Percentiles rank a stretch among this genome's conserved stretches.
These are phyloP conservation scores for Mycena olivaceomarginata DNA, from an alignment of 768 basidiomycete species.

Conservation along the genomic window DNA sequence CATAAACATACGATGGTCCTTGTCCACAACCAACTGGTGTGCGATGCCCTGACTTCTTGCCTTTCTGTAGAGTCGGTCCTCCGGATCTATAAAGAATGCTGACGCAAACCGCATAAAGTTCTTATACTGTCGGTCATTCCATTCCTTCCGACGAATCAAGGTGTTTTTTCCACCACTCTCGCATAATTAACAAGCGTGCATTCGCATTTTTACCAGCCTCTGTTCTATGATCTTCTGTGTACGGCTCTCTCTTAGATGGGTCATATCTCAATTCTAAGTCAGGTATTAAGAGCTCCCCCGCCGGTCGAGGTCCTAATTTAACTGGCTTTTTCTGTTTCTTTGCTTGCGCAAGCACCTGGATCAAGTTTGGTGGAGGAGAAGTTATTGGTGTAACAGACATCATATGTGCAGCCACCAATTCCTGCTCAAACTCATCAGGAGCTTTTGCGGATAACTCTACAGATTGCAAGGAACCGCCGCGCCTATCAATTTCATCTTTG, in stretches of 20 bases:
- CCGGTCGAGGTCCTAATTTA: background rate
- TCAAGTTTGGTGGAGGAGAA: no score
- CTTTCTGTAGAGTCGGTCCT: background rate
- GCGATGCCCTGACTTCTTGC: background rate
- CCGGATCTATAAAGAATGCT: background rate
- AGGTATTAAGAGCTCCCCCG: conserved; percentile 47
- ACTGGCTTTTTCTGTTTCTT: background rate
- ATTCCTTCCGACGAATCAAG: conserved; percentile 38
- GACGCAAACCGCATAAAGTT: background rate
- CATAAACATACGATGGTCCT: conserved; percentile 31
- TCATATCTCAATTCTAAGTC: conserved; percentile 46
- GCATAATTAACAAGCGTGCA: conserved; percentile 25
- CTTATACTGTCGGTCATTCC: background rate
- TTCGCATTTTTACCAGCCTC: conserved; percentile 38
- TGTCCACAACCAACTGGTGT: conserved; percentile 20
- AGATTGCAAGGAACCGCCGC: background rate
- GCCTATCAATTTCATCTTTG: background rate
- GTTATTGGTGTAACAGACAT: no score
- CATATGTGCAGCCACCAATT: no score
- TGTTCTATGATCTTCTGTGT: conserved; percentile 28
- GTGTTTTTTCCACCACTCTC: conserved; percentile 48
- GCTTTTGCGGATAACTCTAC: background rate
- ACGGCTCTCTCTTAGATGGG: conserved; percentile 35
- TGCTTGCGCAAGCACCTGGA: background rate
- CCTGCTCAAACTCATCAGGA: no score